These are phyloP conservation scores for Arabis hirsuta DNA, from an alignment of 345 rosid species.

Conservation along the genomic window DNA sequence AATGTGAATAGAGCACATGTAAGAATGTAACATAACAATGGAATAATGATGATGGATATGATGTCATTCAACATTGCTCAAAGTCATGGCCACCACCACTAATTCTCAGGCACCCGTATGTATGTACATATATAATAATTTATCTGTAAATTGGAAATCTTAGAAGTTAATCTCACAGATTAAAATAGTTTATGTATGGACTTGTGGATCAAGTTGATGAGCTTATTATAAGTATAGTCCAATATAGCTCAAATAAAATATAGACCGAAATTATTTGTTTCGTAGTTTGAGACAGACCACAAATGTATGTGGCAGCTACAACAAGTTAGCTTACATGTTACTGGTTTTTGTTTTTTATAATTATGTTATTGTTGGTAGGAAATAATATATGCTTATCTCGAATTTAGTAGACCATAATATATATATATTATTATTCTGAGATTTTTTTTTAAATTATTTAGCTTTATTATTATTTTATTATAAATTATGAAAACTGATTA, in stretches of 20 bases:
- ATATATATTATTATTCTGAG: too few relatives aligned
- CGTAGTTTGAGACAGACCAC: conserved; percentile 40
- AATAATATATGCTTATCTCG: conserved; percentile 14
- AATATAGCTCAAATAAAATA: conserved; percentile 27
- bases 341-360: not conserved
- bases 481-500: too few relatives aligned
- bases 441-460: too few relatives aligned
- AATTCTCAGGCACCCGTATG: conserved; percentile 11
- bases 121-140: conserved; percentile 4
- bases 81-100: conserved; percentile 49
- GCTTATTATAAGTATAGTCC: conserved; percentile 29
- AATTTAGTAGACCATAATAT: not conserved
- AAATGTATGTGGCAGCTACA: conserved; percentile 29
- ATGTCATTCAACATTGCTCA: conserved; percentile 53
- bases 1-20: conserved; percentile 1
- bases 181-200: conserved; percentile 21
- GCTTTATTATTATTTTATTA: too few relatives aligned
- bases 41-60: conserved; percentile 36
- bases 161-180: conserved; percentile 36
- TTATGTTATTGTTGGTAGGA: conserved; percentile 26
- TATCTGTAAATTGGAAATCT: conserved; percentile 37
- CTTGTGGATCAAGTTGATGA: conserved; percentile 34
- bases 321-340: conserved; percentile 36
- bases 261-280: conserved; percentile 33
- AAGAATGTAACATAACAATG: conserved; percentile 25